Evolutionary conservation across 129 eudicot genomes (phyloP).

Genomic region (Oenanthe sinensis): DNA sequence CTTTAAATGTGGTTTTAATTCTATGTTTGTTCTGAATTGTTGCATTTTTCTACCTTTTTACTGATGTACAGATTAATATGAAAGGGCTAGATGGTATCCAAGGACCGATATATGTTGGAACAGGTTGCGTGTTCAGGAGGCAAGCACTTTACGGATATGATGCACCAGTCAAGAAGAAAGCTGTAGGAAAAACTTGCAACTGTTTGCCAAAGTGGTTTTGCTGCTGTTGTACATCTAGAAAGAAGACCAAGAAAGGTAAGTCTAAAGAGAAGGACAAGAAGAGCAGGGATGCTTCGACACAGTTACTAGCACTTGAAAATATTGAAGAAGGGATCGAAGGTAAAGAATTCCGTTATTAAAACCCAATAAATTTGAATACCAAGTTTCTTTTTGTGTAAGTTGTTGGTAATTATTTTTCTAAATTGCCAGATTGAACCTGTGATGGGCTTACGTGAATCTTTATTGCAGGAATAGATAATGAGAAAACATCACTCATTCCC

Average conservation of each 20-base stretch:
- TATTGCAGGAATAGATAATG: constrained; percentile 25
- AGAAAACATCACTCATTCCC: constrained; percentile 27
- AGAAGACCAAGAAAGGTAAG: constrained; percentile 13
- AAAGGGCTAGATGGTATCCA: constrained; percentile 45
- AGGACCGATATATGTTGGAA: constrained; percentile 38
- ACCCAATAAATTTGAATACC: background rate
- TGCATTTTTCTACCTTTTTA: background rate
- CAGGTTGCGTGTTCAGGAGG: constrained; percentile 30
- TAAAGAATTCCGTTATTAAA: background rate
- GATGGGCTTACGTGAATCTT: background rate
- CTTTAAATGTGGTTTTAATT: background rate
- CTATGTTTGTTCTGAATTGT: background rate
- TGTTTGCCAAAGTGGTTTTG: constrained; percentile 32
- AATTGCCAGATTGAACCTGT: background rate
- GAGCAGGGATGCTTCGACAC: constrained; percentile 20
- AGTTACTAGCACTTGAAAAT: constrained; percentile 25
- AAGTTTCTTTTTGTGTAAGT: background rate
- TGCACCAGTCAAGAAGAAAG: constrained; percentile 28
- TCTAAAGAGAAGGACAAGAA: constrained; percentile 17
- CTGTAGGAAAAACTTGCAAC: constrained; percentile 25
- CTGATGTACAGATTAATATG: constrained; percentile 29
- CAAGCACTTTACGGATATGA: constrained; percentile 34
- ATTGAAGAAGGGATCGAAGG: constrained; percentile 30
- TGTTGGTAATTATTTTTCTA: background rate
- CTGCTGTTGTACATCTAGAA: constrained; percentile 19